phyloP scores from a whole-genome alignment of 2,329 filamentous ascomycete genomes.

The Exophiala alcalophila region DNA sequence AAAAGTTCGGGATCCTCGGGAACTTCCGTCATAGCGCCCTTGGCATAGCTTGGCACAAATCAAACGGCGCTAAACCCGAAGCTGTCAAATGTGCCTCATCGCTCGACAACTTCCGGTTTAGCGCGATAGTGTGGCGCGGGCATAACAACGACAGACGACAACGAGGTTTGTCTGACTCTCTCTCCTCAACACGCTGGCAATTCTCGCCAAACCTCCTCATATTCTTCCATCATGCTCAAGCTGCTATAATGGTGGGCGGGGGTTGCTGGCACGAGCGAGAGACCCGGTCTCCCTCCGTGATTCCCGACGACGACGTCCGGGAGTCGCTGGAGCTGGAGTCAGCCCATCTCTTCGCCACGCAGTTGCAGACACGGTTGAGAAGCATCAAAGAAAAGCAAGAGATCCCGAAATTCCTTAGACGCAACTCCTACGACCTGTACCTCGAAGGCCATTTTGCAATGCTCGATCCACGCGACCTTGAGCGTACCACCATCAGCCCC shows the following conservation, averaged over 20 bases:
- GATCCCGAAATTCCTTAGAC: slow-evolving; percentile 14
- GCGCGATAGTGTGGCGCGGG: too few relatives aligned
- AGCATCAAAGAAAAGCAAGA: slow-evolving; percentile 15
- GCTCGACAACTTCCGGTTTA: too few relatives aligned
- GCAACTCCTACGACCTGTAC: slow-evolving; percentile 15
- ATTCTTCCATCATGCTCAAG: neutral
- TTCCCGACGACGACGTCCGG: slow-evolving; percentile 12
- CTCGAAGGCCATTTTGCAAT: slow-evolving; percentile 14
- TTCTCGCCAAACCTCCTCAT: slow-evolving; percentile 1
- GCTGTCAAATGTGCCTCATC: too few relatives aligned
- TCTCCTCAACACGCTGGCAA: neutral
- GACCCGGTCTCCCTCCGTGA: slow-evolving; percentile 14
- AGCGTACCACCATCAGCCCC: slow-evolving; percentile 15
- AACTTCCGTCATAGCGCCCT: too few relatives aligned
- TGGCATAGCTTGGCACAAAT: too few relatives aligned
- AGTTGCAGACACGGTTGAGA: slow-evolving; percentile 12
- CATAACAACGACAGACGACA: too few relatives aligned
- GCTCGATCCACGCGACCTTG: slow-evolving; percentile 14
- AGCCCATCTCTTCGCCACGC: slow-evolving; percentile 14
- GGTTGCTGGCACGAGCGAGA: slow-evolving; percentile 5
- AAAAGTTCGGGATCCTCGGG: too few relatives aligned
- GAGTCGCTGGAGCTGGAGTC: slow-evolving; percentile 10
- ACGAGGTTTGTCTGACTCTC: slow-evolving; percentile 4
- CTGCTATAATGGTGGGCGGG: slow-evolving; percentile 2
- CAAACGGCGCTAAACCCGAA: too few relatives aligned